Conservation (phyloP, 495 filamentous ascomycete genomes). For the Tuber calosporum region DNA sequence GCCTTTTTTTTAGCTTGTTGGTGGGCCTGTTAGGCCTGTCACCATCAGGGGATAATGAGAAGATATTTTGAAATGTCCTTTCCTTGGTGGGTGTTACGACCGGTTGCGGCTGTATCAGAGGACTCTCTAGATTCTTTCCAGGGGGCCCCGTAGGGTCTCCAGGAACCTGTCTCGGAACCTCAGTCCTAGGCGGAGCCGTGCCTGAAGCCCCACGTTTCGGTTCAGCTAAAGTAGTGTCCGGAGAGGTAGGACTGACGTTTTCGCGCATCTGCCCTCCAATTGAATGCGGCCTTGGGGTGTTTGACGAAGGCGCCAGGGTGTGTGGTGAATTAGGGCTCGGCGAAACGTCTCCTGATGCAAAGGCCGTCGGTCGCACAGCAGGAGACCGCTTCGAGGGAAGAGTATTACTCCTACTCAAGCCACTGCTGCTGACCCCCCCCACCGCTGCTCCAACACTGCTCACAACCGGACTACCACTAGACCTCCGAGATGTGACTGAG, state of each 20-base stretch:
- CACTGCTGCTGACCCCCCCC: constrained; percentile 46
- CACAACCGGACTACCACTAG: constrained; percentile 62
- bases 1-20: constrained; percentile 81
- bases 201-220: constrained; percentile 10
- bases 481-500: constrained; percentile 63
- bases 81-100: constrained; percentile 62
- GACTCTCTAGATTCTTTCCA: constrained; percentile 4
- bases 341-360: constrained; percentile 45
- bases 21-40: constrained; percentile 62
- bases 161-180: constrained; percentile 2
- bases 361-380: constrained; percentile 51
- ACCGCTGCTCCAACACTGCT: constrained; percentile 41
- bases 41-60: constrained; percentile 56
- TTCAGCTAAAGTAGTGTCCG: constrained; percentile 17
- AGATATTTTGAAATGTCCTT: constrained; percentile 60
- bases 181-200: constrained; percentile 19
- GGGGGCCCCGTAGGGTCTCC: background rate
- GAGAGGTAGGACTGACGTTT: constrained; percentile 29
- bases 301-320: constrained; percentile 8
- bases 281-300: constrained; percentile 25
- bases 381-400: constrained; percentile 89
- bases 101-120: constrained; percentile 42
- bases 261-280: constrained; percentile 33
- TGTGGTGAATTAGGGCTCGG: constrained; percentile 42
- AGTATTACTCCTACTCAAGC: constrained; percentile 86